phyloP scores from a whole-genome alignment of 805 yeast genomes.

The Wilhelminamyces savonicus region DNA sequence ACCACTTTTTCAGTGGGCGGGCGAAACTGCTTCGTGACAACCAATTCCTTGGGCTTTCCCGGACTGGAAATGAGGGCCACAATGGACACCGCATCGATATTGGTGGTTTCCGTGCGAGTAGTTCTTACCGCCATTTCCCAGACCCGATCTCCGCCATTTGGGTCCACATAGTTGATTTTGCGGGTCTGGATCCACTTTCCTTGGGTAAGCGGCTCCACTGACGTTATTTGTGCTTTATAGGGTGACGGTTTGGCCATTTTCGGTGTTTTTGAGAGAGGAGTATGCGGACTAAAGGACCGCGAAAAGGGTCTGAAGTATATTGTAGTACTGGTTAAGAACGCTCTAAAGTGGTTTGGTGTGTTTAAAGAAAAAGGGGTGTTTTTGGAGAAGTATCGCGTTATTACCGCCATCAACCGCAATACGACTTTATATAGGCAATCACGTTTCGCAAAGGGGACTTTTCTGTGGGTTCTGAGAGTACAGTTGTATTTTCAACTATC shows the following conservation, averaged over 20 bases:
- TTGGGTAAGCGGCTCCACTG: constrained; percentile 27
- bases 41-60: constrained; percentile 24
- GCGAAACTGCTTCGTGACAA: constrained; percentile 84
- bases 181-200: constrained; percentile 49
- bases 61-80: constrained; percentile 60
- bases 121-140: constrained; percentile 91
- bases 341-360: no score
- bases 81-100: constrained; percentile 87
- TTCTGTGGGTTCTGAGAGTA: no score
- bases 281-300: no score
- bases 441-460: no score
- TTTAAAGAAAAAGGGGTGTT: no score
- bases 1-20: constrained; percentile 89
- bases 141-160: constrained; percentile 57
- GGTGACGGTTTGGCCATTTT: constrained; percentile 18
- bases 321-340: no score
- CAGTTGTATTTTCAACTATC: no score
- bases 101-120: constrained; percentile 55
- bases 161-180: constrained; percentile 65
- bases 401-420: no score
- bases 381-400: no score
- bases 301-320: no score
- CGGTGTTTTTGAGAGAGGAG: neutral
- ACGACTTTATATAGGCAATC: no score
- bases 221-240: constrained; percentile 23